Base-by-base conservation (phyloP, 2,329 filamentous ascomycete genomes). In the Fusarium circinatum region DNA sequence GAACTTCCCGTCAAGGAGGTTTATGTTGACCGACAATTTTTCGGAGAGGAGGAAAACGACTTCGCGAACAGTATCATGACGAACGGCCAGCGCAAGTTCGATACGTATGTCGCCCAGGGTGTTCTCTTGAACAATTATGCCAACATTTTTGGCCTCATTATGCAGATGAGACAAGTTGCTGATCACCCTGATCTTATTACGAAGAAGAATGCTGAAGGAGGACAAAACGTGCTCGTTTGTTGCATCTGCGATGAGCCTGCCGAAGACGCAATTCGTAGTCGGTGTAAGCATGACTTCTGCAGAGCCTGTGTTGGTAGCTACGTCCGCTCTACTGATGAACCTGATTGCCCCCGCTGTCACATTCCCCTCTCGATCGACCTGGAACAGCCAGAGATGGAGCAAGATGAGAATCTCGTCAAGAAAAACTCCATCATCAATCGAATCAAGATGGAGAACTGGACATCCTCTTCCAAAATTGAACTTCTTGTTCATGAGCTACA, bases 371-470 rank as follows among this genome's bases (percentile, higher is more conserved):
- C 91, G 0, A 97, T 99, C 75, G 96, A 99, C 82, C 90, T 98
- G 44, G 96, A 98, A 80, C 95, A 98, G 83, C 94, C 95, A 0
- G 95, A 97, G 75, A 95, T 98, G 61, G 95, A 98, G 83, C 95
- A 98, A 82, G 94, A 98, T 71, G 93, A 96, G 81, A 88, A 90
- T 4, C 84, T 91, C 12, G 91, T 98, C 68, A 98, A 98, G 88
- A 98, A 98, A 84, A 95, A 91, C 20, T 98, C 95, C 4, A 99
- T 99, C 82, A 97, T 98, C 86, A 98, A 98, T 82, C 93, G 96
- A 62, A 98, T 99, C 84, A 94, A 96, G 83, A 98, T 98, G 95
- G 94, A 97, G 81, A 94, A 98, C 78, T 99, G 96, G 96, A 98
- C 95, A 0, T 98, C 94, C 0, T 98, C 95, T 3, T 98, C 95